phyloP scores from a whole-genome alignment of 495 filamentous ascomycete species.

The Xylaria cubensis region DNA sequence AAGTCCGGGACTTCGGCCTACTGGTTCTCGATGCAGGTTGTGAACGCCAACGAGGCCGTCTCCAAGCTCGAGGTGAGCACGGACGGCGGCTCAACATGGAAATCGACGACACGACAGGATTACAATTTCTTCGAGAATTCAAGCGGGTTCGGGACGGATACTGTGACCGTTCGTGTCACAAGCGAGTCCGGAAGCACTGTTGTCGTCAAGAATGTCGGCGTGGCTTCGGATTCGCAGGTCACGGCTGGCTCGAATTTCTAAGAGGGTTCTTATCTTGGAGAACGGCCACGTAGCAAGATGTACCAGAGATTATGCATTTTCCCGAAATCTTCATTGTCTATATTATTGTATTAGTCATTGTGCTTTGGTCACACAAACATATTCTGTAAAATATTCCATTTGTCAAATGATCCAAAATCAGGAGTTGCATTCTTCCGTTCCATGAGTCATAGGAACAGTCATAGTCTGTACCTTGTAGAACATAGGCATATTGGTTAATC shows the following conservation, averaged over 20 bases:
- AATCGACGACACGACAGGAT: conserved; percentile 51
- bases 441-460: not conserved
- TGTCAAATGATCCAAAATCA: not conserved
- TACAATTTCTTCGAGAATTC: conserved; percentile 69
- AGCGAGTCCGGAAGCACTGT: conserved; percentile 27
- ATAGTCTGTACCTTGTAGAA: not conserved
- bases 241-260: conserved; percentile 38
- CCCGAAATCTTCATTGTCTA: conserved; percentile 13
- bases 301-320: not conserved
- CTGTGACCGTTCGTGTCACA: conserved; percentile 61
- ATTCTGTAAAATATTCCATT: not conserved
- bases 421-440: not conserved
- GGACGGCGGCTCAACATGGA: conserved; percentile 62
- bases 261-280: not conserved
- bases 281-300: not conserved
- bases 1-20: conserved; percentile 60
- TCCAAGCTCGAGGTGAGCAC: conserved; percentile 62
- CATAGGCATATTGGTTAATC: not conserved
- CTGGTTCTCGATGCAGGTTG: conserved; percentile 64
- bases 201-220: conserved; percentile 33
- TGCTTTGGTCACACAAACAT: not conserved
- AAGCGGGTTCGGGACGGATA: conserved; percentile 59
- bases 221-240: conserved; percentile 26
- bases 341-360: conserved; percentile 19
- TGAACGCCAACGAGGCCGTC: conserved; percentile 62